Percentiles rank a stretch among this genome's conserved stretches.
These are phyloP conservation scores for Triglochin maritima DNA, from an alignment of 106 monocot genomes.

Conservation along the genomic window DNA sequence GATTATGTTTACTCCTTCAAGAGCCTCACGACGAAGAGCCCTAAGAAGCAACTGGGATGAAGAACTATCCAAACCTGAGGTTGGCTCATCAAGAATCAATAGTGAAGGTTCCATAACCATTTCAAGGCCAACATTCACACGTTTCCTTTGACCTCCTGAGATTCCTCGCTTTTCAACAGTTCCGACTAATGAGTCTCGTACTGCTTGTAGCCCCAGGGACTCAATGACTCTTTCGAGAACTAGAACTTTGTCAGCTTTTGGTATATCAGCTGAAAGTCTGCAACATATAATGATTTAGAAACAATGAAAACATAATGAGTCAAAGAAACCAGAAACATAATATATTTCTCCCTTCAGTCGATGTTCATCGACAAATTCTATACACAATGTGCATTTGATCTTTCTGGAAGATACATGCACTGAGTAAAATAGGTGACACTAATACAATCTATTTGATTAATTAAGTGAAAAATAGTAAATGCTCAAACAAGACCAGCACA, in stretches of 20 bases:
- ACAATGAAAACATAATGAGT: neutral
- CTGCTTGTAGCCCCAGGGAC: conserved; percentile 63
- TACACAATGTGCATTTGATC: no score
- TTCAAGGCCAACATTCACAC: conserved; percentile 91
- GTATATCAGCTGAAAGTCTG: conserved; percentile 61
- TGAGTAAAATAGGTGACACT: no score
- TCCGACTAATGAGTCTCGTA: conserved; percentile 83
- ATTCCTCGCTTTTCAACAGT: conserved; percentile 95
- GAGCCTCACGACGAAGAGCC: conserved; percentile 84
- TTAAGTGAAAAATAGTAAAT: no score
- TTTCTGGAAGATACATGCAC: no score
- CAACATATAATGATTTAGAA: conserved; percentile 9
- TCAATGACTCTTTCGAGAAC: conserved; percentile 96
- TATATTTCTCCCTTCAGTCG: no score
- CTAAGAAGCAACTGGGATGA: conserved; percentile 75
- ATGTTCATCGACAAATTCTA: no score
- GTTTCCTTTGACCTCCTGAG: conserved; percentile 89
- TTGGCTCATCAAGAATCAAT: conserved; percentile 90
- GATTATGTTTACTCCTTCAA: conserved; percentile 92
- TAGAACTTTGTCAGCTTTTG: conserved; percentile 71
- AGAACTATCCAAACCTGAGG: conserved; percentile 92
- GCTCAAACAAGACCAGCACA: no score
- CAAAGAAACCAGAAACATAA: neutral
- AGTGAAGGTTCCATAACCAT: conserved; percentile 99
- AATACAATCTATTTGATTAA: no score